phyloP scores from a whole-genome alignment of 139 green algal species.

The Coelastrella sp. region DNA sequence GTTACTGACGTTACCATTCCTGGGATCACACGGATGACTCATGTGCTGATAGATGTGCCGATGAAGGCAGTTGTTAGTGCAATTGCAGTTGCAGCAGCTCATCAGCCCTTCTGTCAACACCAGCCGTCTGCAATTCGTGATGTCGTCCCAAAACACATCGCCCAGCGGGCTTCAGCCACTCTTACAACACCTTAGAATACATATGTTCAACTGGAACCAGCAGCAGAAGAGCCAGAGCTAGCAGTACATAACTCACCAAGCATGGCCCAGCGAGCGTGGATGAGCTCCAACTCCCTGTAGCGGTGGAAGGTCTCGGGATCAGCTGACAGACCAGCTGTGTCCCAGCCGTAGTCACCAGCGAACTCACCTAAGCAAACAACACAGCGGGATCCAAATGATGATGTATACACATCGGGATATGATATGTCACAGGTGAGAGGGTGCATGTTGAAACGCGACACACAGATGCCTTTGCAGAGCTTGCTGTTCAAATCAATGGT shows the following conservation, averaged over 20 bases:
- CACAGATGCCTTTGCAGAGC: no score
- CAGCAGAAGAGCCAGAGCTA: not conserved
- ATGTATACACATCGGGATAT: not conserved
- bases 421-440: not conserved
- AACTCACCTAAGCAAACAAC: conserved; percentile 69
- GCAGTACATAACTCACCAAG: conserved; percentile 53
- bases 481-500: no score
- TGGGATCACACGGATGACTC: no score
- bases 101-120: no score
- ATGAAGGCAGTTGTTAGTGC: no score
- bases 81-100: no score
- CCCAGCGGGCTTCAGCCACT: not conserved
- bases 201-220: not conserved
- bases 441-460: not conserved
- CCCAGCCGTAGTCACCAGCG: conserved; percentile 32
- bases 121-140: no score
- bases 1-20: no score
- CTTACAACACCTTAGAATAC: not conserved
- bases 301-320: conserved; percentile 95
- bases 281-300: conserved; percentile 76
- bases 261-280: conserved; percentile 87
- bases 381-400: not conserved
- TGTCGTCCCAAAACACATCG: no score
- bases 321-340: conserved; percentile 84
- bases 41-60: no score